These are phyloP conservation scores for Tuber magnatum DNA, from an alignment of 495 filamentous ascomycete species.

Conservation along the genomic window DNA sequence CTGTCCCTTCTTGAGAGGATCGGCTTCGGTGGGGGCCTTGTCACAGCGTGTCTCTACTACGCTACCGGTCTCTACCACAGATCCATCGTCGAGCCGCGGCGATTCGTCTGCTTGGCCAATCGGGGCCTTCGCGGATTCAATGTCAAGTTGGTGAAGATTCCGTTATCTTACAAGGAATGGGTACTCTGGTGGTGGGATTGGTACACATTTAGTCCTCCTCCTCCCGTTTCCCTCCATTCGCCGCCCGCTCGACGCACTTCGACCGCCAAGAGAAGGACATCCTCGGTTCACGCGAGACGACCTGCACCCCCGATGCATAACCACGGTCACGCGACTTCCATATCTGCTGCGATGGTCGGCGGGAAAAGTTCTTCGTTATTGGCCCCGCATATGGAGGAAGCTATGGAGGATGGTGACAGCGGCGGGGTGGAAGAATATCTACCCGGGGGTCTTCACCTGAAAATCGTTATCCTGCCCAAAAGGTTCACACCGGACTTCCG, in stretches of 20 bases:
- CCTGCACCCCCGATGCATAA: slow-evolving; percentile 36
- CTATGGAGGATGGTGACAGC: slow-evolving; percentile 42
- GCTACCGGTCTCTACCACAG: slow-evolving; percentile 91
- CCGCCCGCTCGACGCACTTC: slow-evolving; percentile 6
- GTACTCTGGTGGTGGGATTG: slow-evolving; percentile 39
- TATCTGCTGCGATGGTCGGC: slow-evolving; percentile 19
- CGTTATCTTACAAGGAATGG: slow-evolving; percentile 67
- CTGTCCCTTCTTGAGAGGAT: slow-evolving; percentile 82
- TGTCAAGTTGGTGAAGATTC: slow-evolving; percentile 85
- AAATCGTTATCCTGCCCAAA: slow-evolving; percentile 84
- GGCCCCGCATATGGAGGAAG: slow-evolving; percentile 29
- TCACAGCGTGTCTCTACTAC: slow-evolving; percentile 79
- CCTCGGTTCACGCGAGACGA: slow-evolving; percentile 19
- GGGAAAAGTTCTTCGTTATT: slow-evolving; percentile 21
- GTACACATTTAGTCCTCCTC: slow-evolving; percentile 36
- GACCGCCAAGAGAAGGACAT: slow-evolving; percentile 21
- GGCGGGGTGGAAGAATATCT: slow-evolving; percentile 76
- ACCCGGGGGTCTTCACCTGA: slow-evolving; percentile 81
- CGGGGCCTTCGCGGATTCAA: slow-evolving; percentile 86
- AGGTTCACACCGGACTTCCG: slow-evolving; percentile 89
- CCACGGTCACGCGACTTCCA: slow-evolving; percentile 13
- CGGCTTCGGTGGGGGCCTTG: slow-evolving; percentile 74
- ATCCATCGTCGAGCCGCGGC: slow-evolving; percentile 85
- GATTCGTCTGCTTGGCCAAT: slow-evolving; percentile 83
- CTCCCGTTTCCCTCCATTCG: slow-evolving; percentile 7